Evolutionary conservation across 768 basidiomycete species (phyloP).

Genomic region (Tricholoma saponaceum): DNA sequence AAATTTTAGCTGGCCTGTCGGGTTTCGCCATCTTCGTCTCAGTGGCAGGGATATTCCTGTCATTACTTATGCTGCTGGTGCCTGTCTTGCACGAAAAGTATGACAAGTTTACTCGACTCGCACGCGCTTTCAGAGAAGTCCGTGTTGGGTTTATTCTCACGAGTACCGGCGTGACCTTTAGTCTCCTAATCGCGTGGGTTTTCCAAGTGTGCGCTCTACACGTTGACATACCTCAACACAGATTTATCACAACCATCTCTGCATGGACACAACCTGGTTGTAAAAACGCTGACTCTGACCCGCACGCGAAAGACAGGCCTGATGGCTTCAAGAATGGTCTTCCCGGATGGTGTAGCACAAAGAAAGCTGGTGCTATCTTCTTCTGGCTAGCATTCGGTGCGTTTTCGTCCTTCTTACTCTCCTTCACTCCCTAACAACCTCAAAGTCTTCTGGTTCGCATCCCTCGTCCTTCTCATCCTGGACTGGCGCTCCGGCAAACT

Average conservation of each 20-base stretch:
- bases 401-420: conserved; percentile 18
- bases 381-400: conserved; percentile 82
- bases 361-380: conserved; percentile 87
- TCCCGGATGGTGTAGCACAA: conserved; percentile 84
- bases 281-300: conserved; percentile 80
- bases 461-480: conserved; percentile 59
- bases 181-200: conserved; percentile 75
- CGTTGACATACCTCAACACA: conserved; percentile 20
- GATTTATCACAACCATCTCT: conserved; percentile 74
- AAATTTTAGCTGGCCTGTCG: conserved; percentile 68
- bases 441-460: conserved; percentile 72
- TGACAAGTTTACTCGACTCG: conserved; percentile 73
- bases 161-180: conserved; percentile 59
- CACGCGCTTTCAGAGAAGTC: conserved; percentile 76
- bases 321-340: conserved; percentile 65
- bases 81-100: conserved; percentile 85
- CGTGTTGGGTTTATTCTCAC: conserved; percentile 84
- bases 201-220: conserved; percentile 1
- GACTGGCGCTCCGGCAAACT: conserved; percentile 75
- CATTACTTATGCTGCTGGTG: conserved; percentile 68
- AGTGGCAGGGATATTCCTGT: conserved; percentile 66
- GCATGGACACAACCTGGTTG: conserved; percentile 90
- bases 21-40: conserved; percentile 85
- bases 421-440: neutral
- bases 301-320: conserved; percentile 61